Percentiles rank a stretch among this genome's conserved stretches.
These are phyloP conservation scores for Thalassiosira sp. DNA, from an alignment of 352 stramenopile species.

Conservation along the genomic window DNA sequence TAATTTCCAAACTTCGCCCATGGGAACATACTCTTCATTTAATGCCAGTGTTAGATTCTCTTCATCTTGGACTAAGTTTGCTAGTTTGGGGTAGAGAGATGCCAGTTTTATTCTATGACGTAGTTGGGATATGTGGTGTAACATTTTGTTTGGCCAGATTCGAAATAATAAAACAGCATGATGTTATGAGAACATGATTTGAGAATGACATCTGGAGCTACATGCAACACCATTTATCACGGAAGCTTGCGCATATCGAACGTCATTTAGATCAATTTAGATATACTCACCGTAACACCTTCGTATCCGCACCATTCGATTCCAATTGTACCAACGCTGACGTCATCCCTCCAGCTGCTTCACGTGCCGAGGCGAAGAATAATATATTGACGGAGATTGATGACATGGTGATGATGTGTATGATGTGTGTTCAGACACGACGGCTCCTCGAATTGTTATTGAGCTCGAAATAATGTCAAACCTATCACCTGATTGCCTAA, in stretches of 20 bases:
- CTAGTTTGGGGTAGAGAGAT: slow-evolving; percentile 63
- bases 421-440: background rate
- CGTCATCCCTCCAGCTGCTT: slow-evolving; percentile 68
- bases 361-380: slow-evolving; percentile 80
- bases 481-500: too few species aligned
- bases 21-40: slow-evolving; percentile 81
- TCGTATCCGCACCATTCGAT: slow-evolving; percentile 50
- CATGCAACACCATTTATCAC: too few species aligned
- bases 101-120: slow-evolving; percentile 61
- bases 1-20: slow-evolving; percentile 57
- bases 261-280: too few species aligned
- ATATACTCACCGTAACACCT: slow-evolving; percentile 55
- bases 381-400: slow-evolving; percentile 63
- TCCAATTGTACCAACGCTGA: slow-evolving; percentile 51
- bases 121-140: slow-evolving; percentile 1
- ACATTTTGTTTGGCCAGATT: slow-evolving; percentile 11
- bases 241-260: too few species aligned
- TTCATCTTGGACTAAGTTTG: slow-evolving; percentile 68
- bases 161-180: too few species aligned
- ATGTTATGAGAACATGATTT: too few species aligned
- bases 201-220: too few species aligned
- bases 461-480: too few species aligned
- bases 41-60: slow-evolving; percentile 79
- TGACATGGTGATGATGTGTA: background rate
- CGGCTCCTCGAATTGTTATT: too few species aligned